Evolutionary conservation across 2,329 filamentous ascomycete genomes (phyloP).

Genomic region (Emydomyces testavorans): DNA sequence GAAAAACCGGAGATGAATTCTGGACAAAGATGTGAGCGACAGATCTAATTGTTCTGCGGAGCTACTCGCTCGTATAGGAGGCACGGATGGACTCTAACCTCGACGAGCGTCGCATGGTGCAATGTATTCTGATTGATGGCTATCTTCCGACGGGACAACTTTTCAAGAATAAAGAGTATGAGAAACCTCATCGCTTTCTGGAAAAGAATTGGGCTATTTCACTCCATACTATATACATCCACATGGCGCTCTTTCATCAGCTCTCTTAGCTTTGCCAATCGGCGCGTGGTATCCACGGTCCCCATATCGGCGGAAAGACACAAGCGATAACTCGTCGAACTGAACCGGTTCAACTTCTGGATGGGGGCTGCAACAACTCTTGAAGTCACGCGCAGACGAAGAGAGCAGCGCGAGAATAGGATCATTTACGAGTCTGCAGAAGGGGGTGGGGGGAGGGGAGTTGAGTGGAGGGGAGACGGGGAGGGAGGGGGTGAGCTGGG

Average conservation of each 20-base stretch:
- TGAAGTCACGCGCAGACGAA: slow-evolving; percentile 7
- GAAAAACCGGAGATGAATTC: slow-evolving; percentile 90
- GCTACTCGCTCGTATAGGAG: not conserved
- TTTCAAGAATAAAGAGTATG: slow-evolving; percentile 18
- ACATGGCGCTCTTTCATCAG: slow-evolving; percentile 80
- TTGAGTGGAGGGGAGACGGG: not conserved
- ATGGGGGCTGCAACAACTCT: slow-evolving; percentile 15
- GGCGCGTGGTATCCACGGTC: slow-evolving; percentile 63
- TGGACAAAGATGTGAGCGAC: slow-evolving; percentile 19
- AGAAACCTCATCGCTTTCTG: slow-evolving; percentile 27
- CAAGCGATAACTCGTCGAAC: slow-evolving; percentile 29
- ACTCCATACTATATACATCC: slow-evolving; percentile 72
- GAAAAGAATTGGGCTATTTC: slow-evolving; percentile 15
- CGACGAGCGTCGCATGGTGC: slow-evolving; percentile 86
- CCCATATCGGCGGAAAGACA: slow-evolving; percentile 53
- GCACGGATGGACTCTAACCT: slow-evolving; percentile 36
- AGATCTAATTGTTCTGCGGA: not conserved
- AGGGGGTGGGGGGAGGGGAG: not conserved
- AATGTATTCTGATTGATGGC: slow-evolving; percentile 96
- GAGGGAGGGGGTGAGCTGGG: not conserved
- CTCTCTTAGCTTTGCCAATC: slow-evolving; percentile 63
- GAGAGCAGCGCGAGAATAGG: slow-evolving; percentile 13
- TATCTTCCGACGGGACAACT: slow-evolving; percentile 96
- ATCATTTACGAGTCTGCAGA: slow-evolving; percentile 20
- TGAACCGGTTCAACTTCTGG: slow-evolving; percentile 25